Evolutionary conservation across 805 yeast species (phyloP).

Genomic region (Candida hungchunana): DNA sequence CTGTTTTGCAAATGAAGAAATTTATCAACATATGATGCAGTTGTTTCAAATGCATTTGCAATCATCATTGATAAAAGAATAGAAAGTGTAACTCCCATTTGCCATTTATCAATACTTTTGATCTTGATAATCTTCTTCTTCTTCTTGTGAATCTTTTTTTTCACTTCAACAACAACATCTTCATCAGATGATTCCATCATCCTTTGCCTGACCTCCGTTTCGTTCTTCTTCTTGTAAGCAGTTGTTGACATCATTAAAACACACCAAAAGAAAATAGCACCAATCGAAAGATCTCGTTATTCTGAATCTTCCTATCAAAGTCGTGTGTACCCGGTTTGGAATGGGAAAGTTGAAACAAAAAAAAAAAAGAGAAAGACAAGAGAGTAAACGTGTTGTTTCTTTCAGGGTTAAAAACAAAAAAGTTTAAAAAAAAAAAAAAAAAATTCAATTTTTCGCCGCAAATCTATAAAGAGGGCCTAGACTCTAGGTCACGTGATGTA

Average conservation of each 20-base stretch:
- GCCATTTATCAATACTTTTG: slow-evolving; percentile 25
- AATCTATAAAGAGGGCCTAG: no score
- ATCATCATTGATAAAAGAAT: slow-evolving; percentile 21
- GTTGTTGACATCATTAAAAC: slow-evolving; percentile 4
- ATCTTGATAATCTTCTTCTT: slow-evolving; percentile 3
- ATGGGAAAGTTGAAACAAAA: no score
- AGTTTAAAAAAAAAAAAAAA: no score
- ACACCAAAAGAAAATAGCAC: no score
- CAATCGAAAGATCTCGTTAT: no score
- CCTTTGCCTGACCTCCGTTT: slow-evolving; percentile 12
- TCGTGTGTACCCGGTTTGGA: no score
- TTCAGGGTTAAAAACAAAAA: no score
- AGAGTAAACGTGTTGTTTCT: no score
- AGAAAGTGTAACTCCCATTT: slow-evolving; percentile 26
- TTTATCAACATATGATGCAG: slow-evolving; percentile 30
- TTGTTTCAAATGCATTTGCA: slow-evolving; percentile 25
- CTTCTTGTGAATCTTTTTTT: not conserved
- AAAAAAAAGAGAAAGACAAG: no score
- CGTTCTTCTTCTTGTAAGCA: slow-evolving; percentile 10
- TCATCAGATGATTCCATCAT: slow-evolving; percentile 8
- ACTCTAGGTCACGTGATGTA: no score
- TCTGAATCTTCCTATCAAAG: no score
- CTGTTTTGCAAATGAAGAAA: slow-evolving; percentile 40
- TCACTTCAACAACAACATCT: slow-evolving; percentile 1
- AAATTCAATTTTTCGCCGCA: no score